Conservation (phyloP, 352 stramenopile genomes). For the Phytophthora capsici region DNA sequence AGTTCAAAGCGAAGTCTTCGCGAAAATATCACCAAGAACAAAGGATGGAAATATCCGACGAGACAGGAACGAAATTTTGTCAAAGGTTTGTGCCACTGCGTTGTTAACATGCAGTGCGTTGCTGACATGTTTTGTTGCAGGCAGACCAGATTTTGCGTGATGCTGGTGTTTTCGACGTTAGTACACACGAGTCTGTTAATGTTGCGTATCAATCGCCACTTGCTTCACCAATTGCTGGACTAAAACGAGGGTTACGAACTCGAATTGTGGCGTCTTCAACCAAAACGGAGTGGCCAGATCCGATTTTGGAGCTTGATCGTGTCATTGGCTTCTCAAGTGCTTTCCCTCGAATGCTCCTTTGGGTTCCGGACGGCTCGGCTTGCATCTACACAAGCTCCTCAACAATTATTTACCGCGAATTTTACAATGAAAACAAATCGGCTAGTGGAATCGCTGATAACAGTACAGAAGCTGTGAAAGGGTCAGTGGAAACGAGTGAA, state of each 20-base stretch:
- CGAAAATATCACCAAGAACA: constrained; percentile 25
- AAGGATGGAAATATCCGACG: constrained; percentile 40
- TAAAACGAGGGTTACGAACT: constrained; percentile 17
- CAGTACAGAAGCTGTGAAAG: constrained; percentile 26
- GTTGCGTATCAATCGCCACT: constrained; percentile 14
- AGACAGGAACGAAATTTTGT: constrained; percentile 43
- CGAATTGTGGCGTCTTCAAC: constrained; percentile 38
- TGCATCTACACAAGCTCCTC: constrained; percentile 73
- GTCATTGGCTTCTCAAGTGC: constrained; percentile 71
- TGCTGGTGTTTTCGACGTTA: constrained; percentile 41
- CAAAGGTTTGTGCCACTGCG: constrained; percentile 32
- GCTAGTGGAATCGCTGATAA: background rate
- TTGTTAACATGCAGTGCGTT: background rate
- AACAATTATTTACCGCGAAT: constrained; percentile 67
- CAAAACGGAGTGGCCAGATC: constrained; percentile 64
- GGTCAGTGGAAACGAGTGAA: constrained; percentile 11
- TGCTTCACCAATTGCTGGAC: constrained; percentile 6
- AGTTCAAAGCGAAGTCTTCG: constrained; percentile 2
- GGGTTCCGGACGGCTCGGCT: constrained; percentile 46
- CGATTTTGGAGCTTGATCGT: constrained; percentile 61
- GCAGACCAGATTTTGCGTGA: constrained; percentile 56
- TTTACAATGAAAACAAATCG: constrained; percentile 16
- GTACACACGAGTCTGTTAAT: constrained; percentile 8
- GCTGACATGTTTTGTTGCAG: constrained; percentile 8
- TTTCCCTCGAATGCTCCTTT: constrained; percentile 54